phyloP scores from a whole-genome alignment of 2,329 filamentous ascomycete genomes.

The Simplicillium aogashimaense region DNA sequence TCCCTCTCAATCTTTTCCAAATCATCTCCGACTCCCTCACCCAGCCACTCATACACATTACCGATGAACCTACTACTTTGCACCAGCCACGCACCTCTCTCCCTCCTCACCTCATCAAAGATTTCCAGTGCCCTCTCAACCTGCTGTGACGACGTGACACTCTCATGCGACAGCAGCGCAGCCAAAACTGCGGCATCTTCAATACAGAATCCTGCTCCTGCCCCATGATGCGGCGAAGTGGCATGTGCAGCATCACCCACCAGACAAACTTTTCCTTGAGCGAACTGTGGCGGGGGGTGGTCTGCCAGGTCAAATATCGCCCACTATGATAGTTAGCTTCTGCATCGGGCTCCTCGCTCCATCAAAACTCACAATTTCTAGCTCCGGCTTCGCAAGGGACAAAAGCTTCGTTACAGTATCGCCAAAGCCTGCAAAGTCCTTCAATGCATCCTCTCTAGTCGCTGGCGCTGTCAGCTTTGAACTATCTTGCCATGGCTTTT shows the following conservation, averaged over 20 bases:
- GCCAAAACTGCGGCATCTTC: slow-evolving; percentile 37
- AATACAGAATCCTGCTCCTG: slow-evolving; percentile 48
- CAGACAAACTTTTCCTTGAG: slow-evolving; percentile 33
- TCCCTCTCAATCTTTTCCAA: background rate
- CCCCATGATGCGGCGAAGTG: slow-evolving; percentile 48
- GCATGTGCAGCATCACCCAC: slow-evolving; percentile 56
- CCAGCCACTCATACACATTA: background rate
- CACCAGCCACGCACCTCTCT: slow-evolving; percentile 38
- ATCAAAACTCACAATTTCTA: slow-evolving; percentile 14
- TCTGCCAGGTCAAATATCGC: slow-evolving; percentile 35
- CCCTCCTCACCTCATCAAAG: slow-evolving; percentile 38
- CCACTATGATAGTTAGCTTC: slow-evolving; percentile 19
- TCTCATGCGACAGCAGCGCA: slow-evolving; percentile 32
- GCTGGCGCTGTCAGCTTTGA: slow-evolving; percentile 12
- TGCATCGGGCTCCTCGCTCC: background rate
- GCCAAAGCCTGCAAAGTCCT: slow-evolving; percentile 24
- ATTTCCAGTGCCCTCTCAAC: slow-evolving; percentile 36
- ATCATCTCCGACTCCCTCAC: background rate
- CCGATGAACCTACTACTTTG: slow-evolving; percentile 26
- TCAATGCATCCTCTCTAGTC: slow-evolving; percentile 19
- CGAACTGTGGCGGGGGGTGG: slow-evolving; percentile 30
- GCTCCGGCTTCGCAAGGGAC: slow-evolving; percentile 15
- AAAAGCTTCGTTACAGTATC: slow-evolving; percentile 19
- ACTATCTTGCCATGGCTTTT: slow-evolving; percentile 17
- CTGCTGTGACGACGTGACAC: slow-evolving; percentile 19